Percentiles rank a stretch among this genome's conserved stretches.
Evolutionary conservation across 192 early-diverging fungal species (phyloP).

Genomic region (Umbelopsis sp.): DNA sequence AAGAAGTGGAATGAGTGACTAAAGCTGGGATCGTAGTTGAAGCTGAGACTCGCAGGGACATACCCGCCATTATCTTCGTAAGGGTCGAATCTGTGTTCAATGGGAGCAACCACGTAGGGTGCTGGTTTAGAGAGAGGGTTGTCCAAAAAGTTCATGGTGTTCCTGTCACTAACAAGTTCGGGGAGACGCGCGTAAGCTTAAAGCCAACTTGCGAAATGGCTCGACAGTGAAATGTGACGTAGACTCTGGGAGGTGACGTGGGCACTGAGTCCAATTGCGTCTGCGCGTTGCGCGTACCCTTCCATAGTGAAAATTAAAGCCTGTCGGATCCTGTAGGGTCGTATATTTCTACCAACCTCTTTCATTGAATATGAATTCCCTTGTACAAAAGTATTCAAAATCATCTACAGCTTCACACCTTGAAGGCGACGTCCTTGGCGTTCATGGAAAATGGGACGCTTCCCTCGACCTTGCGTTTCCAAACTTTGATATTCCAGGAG

Average conservation of each 20-base stretch:
- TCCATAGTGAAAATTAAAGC: not conserved
- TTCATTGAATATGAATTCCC: slow-evolving; percentile 27
- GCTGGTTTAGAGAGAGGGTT: slow-evolving; percentile 12
- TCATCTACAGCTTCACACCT: slow-evolving; percentile 26
- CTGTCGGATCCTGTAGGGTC: too few relatives aligned
- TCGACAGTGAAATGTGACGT: slow-evolving; percentile 1
- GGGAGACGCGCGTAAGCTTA: slow-evolving; percentile 15
- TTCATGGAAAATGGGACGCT: slow-evolving; percentile 49
- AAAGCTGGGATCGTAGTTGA: not conserved
- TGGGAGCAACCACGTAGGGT: slow-evolving; percentile 32
- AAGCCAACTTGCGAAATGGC: not conserved
- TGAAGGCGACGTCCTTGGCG: slow-evolving; percentile 15
- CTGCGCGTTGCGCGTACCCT: slow-evolving; percentile 18
- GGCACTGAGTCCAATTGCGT: slow-evolving; percentile 5
- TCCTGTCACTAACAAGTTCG: not conserved
- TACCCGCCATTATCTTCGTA: slow-evolving; percentile 89
- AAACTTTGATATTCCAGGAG: slow-evolving; percentile 57
- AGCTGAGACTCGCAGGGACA: not conserved
- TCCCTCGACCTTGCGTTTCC: slow-evolving; percentile 54
- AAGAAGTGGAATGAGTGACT: not conserved
- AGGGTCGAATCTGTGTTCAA: slow-evolving; percentile 80
- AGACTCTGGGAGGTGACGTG: not conserved
- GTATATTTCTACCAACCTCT: not conserved
- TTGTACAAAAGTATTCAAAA: slow-evolving; percentile 35
- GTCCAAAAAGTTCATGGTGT: slow-evolving; percentile 13